Evolutionary conservation across 805 yeast species (phyloP), one percentile per base, ranked within the genome.

Genomic region (Ogataea neopini): DNA sequence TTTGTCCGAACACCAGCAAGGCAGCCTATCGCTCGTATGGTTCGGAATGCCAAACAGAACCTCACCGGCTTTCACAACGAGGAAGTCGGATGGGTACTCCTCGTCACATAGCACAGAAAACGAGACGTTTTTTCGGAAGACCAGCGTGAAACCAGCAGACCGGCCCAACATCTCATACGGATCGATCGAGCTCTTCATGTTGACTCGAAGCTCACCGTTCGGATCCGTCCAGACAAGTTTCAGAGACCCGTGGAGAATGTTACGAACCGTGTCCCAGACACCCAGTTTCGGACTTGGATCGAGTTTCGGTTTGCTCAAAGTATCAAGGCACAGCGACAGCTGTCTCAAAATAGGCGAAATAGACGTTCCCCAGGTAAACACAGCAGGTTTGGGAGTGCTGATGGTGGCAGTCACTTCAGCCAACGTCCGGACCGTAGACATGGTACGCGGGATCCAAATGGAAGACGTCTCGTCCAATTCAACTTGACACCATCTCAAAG

Each of bases 241-340:
- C 6, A 54, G 20, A 15, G 79, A 76, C 0, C 96, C 96, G 68
- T 91, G 97, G 56, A 89, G 69, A 13, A 85, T 73, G 23, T 83
- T 74, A 42, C 96, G 70, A 22, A 89, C 66, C 62, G 90, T 92
- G 66, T 91, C 98, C 98, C 98, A 91, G 56, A 90, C 83, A 0
- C 98, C 98, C 11, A 89, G 68, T 56, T 85, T 86, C 3, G 80
- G 77, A 1, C 96, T 88, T 0, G 91, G 91, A 63, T 91, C 98
- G 13, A 86, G 68, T 0, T 95, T 96, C 0, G 96, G 96, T 63
- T 92, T 91, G 1, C 95, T 82, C 61, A 91, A 88, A 38, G 84
- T 82, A 57, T 90, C 96, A 50, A 91, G 76, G 47, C 80, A 84
- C 46, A 81, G 69, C 82, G 87, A 85, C 1, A 84, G 74, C 54